A percentile compares a stretch with the other conserved stretches of the same genome.
phyloP scores from a whole-genome alignment of 768 basidiomycete genomes.

The Kwoniella heveanensis region DNA sequence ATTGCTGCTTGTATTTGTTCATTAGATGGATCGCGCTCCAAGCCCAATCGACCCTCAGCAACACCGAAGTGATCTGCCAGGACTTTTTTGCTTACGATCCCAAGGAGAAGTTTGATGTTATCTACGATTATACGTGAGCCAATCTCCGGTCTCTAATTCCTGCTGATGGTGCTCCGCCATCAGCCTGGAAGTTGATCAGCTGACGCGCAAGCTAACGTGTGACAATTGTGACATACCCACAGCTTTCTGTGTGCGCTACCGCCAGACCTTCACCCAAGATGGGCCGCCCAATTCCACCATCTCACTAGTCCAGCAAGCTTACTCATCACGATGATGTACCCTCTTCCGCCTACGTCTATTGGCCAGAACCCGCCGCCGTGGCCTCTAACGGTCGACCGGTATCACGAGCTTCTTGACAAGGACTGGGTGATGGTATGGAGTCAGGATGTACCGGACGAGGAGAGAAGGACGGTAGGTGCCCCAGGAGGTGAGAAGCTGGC shows the following conservation, averaged over 20 bases:
- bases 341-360: constrained; percentile 23
- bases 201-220: neutral
- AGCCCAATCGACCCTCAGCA: constrained; percentile 7
- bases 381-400: constrained; percentile 33
- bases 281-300: constrained; percentile 31
- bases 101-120: constrained; percentile 37
- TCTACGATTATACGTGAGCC: constrained; percentile 51
- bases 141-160: too few relatives aligned
- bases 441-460: constrained; percentile 26
- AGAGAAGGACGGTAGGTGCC: constrained; percentile 25
- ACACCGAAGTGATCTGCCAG: constrained; percentile 21
- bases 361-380: constrained; percentile 33
- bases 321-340: constrained; percentile 52
- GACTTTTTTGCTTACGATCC: constrained; percentile 42
- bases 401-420: constrained; percentile 45
- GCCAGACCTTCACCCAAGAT: constrained; percentile 29
- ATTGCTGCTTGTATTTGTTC: neutral
- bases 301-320: constrained; percentile 19
- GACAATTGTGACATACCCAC: neutral
- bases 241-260: constrained; percentile 53
- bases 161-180: too few relatives aligned
- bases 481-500: constrained; percentile 33
- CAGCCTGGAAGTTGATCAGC: neutral
- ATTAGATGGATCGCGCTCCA: constrained; percentile 33
- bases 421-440: constrained; percentile 40